phyloP scores from a whole-genome alignment of 345 rosid genomes.

The Gossypium arboreum region DNA sequence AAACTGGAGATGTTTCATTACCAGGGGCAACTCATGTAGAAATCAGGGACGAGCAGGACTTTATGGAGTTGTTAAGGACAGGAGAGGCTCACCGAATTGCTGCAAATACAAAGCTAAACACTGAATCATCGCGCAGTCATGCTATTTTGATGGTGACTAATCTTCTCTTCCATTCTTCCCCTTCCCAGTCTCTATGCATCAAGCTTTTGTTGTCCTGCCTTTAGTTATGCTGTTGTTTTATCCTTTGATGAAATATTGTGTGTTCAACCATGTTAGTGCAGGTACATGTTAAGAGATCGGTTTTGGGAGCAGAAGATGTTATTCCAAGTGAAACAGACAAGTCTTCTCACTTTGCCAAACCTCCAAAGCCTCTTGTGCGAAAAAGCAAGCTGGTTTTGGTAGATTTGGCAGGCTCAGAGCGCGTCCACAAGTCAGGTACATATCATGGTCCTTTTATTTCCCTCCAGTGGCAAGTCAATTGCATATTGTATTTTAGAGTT shows the following conservation, averaged over 20 bases:
- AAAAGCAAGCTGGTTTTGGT: conserved; percentile 90
- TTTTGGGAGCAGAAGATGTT: conserved; percentile 52
- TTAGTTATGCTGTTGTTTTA: conserved; percentile 15
- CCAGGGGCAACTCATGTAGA: conserved; percentile 83
- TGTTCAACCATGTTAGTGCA: conserved; percentile 26
- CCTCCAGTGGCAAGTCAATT: not conserved
- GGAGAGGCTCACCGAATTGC: conserved; percentile 96
- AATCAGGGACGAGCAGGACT: conserved; percentile 72
- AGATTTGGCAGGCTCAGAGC: conserved; percentile 99
- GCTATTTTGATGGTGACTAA: conserved; percentile 84
- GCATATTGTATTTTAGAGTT: not conserved
- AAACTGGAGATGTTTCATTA: conserved; percentile 91
- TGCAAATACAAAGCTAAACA: conserved; percentile 88
- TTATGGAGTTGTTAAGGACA: conserved; percentile 65
- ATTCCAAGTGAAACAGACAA: conserved; percentile 50
- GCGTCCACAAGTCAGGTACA: conserved; percentile 90
- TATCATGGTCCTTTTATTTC: not conserved
- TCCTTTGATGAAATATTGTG: conserved; percentile 17
- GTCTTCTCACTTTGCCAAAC: conserved; percentile 63
- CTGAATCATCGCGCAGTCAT: conserved; percentile 98
- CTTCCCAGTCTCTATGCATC: not conserved
- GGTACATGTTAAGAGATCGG: conserved; percentile 86
- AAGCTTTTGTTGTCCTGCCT: not conserved
- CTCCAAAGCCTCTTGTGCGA: conserved; percentile 67
- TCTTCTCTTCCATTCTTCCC: conserved; percentile 7